Evolutionary conservation across 345 rosid species (phyloP), one percentile per base, ranked within the genome.

Genomic region (Salix exigua): DNA sequence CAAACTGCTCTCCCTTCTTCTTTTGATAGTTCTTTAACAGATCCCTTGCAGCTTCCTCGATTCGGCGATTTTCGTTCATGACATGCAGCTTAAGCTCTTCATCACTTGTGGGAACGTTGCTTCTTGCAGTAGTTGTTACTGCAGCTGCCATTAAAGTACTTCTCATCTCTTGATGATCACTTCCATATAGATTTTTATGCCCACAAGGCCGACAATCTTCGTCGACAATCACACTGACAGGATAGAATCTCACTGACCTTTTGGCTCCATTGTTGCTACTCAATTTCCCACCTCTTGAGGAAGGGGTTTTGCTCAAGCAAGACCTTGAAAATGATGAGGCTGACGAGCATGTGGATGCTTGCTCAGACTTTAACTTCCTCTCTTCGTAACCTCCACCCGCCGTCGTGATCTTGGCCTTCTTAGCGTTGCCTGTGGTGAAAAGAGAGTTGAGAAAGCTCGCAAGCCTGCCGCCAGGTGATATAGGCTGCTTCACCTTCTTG

Each of bases 21-120:
- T 84, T 85, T 12, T 85, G 97, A 82, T 90, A 90, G 19, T 75
- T 91, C 86, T 83, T 89, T 60, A 89, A 62, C 71, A 88, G 87
- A 71, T 89, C 91, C 66, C 88, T 90, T 2, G 94, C 94, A 50
- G 89, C 94, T 75, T 91, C 89, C 28, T 86, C 87, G 0, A 89
- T 93, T 19, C 91, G 87, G 37, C 87, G 89, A 11, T 82, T 85
- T 74, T 94, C 92, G 38, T 76, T 87, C 83, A 83, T 25, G 31
- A 80, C 66, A n/a, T 48, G 82, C 35, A 70, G 28, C 79, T 75
- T 75, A 7, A 80, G 79, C 79, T 80, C 79, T 66, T 75, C 79
- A 31, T 30, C 30, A 5, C 78, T 62, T 11, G 72, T 50, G 60
- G 38, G 68, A 64, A 64, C 38, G 2, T 5, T 18, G 12, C 12